Percentiles rank a stretch among this genome's conserved stretches.
Conservation (phyloP, 2,329 filamentous ascomycete genomes). For the Fusarium napiforme region DNA sequence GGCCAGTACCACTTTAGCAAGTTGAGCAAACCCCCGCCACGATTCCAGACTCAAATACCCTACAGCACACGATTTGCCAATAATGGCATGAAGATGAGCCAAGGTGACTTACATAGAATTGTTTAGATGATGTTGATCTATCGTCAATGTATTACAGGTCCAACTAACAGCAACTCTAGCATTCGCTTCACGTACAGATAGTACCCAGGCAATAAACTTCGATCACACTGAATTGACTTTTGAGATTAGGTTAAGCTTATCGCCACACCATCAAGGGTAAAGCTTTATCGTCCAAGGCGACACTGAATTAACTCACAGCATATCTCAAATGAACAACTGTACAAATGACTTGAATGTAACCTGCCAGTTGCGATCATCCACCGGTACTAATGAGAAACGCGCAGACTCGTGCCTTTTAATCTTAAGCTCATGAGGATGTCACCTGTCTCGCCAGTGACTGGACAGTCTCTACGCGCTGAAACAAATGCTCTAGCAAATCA, state of each 20-base stretch:
- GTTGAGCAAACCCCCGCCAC: background rate
- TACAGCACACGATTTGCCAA: background rate
- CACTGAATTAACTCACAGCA: fast-evolving
- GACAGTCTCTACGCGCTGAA: background rate
- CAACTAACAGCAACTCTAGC: fast-evolving
- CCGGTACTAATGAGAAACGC: background rate
- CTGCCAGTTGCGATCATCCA: background rate
- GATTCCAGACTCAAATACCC: background rate
- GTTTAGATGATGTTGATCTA: too few relatives aligned
- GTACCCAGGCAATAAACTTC: background rate
- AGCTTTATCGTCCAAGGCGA: fast-evolving
- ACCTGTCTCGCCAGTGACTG: background rate
- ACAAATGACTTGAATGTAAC: background rate
- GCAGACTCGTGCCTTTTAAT: background rate
- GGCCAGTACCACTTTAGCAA: background rate
- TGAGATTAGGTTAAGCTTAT: background rate
- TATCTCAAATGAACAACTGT: too few relatives aligned
- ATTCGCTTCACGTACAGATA: too few relatives aligned
- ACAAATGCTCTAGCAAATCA: background rate
- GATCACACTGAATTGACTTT: background rate
- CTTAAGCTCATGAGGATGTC: background rate
- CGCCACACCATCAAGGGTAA: fast-evolving
- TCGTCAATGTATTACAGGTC: fast-evolving
- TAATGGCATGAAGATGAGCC: background rate
- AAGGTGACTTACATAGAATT: background rate